Conservation (phyloP, 1,139 yeast genomes). For the Diutina mesorugosa region DNA sequence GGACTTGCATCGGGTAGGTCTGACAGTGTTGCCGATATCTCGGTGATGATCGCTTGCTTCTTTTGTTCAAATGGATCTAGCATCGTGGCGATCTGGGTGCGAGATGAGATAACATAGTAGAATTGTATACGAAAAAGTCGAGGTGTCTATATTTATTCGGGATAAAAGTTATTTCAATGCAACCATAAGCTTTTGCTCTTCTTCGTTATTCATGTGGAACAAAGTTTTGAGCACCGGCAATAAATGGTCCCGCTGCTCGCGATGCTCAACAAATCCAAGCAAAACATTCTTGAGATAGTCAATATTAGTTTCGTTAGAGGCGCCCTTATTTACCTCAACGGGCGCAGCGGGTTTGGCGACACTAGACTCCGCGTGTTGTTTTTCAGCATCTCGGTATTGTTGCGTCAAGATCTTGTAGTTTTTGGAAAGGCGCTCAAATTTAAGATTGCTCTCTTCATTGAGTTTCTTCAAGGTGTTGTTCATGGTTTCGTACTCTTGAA, state of each 20-base stretch:
- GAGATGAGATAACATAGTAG: background rate
- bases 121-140: background rate
- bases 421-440: slow-evolving; percentile 52
- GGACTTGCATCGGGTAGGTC: slow-evolving; percentile 61
- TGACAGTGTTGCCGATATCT: slow-evolving; percentile 31
- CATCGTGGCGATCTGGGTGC: slow-evolving; percentile 9
- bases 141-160: background rate
- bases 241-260: slow-evolving; percentile 75
- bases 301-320: slow-evolving; percentile 20
- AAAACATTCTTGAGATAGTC: slow-evolving; percentile 82
- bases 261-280: slow-evolving; percentile 80
- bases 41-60: slow-evolving; percentile 43
- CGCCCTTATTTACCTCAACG: background rate
- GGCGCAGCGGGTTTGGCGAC: background rate
- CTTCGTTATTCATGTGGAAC: slow-evolving; percentile 53
- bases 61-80: slow-evolving; percentile 57
- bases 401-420: slow-evolving; percentile 50
- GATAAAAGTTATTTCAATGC: slow-evolving; percentile 16
- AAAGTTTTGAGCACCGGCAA: slow-evolving; percentile 77
- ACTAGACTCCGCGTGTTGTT: slow-evolving; percentile 4
- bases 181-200: slow-evolving; percentile 54
- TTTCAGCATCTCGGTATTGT: slow-evolving; percentile 31
- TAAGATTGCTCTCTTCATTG: slow-evolving; percentile 56
- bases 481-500: slow-evolving; percentile 42
- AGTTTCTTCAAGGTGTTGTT: slow-evolving; percentile 47